These are phyloP conservation scores for Hypsizygus marmoreus DNA, from an alignment of 768 basidiomycete species.

Conservation along the genomic window DNA sequence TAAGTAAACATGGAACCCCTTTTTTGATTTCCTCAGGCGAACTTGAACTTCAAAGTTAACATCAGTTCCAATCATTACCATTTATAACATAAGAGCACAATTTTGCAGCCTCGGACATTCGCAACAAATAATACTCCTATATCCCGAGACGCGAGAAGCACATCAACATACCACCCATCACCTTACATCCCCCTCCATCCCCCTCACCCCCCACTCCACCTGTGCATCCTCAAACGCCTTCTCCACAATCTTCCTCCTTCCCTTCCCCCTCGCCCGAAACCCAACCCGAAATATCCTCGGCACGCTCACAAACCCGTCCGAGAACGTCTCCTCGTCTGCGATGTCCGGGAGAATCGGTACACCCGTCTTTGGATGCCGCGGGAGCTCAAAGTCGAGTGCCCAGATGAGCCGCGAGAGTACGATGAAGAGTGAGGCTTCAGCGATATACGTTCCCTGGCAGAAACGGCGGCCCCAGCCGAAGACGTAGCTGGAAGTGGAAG, in stretches of 20 bases:
- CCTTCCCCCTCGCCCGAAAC: conserved; percentile 17
- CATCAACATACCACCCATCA: too few species aligned
- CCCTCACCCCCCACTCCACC: conserved; percentile 13
- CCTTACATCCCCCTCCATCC: conserved; percentile 5
- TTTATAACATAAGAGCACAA: too few species aligned
- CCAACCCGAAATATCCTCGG: conserved; percentile 15
- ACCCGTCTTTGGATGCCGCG: conserved; percentile 16
- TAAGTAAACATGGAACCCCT: too few species aligned
- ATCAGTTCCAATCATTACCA: too few species aligned
- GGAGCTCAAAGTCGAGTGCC: conserved; percentile 19
- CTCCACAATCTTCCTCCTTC: conserved; percentile 10
- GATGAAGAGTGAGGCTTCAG: conserved; percentile 22
- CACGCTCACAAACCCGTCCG: conserved; percentile 18
- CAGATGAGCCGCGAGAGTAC: conserved; percentile 16
- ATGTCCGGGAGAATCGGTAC: conserved; percentile 17
- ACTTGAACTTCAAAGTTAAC: too few species aligned
- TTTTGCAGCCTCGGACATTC: too few species aligned
- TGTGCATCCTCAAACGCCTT: conserved; percentile 18
- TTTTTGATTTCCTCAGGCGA: too few species aligned
- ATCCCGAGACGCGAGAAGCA: too few species aligned
- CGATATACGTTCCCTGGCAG: conserved; percentile 24
- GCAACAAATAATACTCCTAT: too few species aligned
- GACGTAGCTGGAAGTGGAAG: conserved; percentile 11
- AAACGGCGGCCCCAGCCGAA: conserved; percentile 34
- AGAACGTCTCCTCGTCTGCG: conserved; percentile 18